phyloP scores from a whole-genome alignment of 352 stramenopile species.

The Phytophthora uliginosa region DNA sequence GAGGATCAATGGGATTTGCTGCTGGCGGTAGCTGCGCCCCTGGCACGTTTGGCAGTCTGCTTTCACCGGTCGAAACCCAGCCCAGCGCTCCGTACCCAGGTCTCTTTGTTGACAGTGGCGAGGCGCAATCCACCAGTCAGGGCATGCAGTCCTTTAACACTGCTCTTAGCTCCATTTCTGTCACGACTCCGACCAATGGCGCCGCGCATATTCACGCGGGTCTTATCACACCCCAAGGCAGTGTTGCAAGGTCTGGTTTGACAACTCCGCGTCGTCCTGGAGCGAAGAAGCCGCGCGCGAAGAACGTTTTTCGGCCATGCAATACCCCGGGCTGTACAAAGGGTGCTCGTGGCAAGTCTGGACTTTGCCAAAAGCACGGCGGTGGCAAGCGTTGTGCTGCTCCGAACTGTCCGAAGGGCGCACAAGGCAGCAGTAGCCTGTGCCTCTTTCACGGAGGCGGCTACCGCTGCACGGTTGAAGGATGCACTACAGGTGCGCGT shows the following conservation, averaged over 20 bases:
- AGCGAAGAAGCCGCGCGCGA: constrained; percentile 72
- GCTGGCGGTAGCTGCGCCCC: neutral
- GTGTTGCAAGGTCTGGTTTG: constrained; percentile 4
- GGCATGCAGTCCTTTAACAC: constrained; percentile 36
- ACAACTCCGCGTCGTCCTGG: constrained; percentile 35
- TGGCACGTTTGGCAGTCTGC: constrained; percentile 21
- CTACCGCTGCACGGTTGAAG: constrained; percentile 81
- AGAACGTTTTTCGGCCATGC: constrained; percentile 82
- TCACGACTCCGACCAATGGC: constrained; percentile 29
- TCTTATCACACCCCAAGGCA: constrained; percentile 36
- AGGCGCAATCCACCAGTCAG: constrained; percentile 10
- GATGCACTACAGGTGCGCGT: constrained; percentile 80
- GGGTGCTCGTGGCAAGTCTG: constrained; percentile 81
- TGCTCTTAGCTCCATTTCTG: constrained; percentile 35
- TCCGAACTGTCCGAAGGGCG: constrained; percentile 79
- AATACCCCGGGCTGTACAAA: constrained; percentile 73
- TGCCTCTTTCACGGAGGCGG: constrained; percentile 89
- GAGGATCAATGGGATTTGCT: constrained; percentile 13
- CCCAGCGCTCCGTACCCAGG: constrained; percentile 21
- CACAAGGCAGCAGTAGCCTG: constrained; percentile 79
- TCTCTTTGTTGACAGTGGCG: constrained; percentile 39
- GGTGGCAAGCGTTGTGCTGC: constrained; percentile 82
- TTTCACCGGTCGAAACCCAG: constrained; percentile 23
- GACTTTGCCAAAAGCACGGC: constrained; percentile 89
- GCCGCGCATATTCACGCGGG: constrained; percentile 23